A percentile compares a stretch with the other conserved stretches of the same genome.
Evolutionary conservation across 2,329 filamentous ascomycete species (phyloP).

Genomic region (Thelonectria blattea): DNA sequence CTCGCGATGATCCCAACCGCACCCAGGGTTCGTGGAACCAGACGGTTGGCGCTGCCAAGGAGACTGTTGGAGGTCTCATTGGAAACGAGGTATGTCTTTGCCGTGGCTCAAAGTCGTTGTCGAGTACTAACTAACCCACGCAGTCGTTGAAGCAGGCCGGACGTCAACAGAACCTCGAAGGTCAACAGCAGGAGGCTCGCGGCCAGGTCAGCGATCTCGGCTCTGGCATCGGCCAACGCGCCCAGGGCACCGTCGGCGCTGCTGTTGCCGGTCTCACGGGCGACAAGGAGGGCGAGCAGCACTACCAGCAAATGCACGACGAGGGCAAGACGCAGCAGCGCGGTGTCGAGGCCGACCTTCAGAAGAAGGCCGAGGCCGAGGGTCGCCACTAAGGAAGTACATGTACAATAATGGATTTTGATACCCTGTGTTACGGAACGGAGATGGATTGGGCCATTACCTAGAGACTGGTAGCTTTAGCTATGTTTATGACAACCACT

Average conservation of each 20-base stretch:
- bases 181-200: constrained; percentile 81
- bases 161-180: constrained; percentile 77
- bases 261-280: constrained; percentile 76
- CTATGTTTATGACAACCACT: neutral
- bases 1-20: constrained; percentile 76
- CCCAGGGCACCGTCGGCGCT: constrained; percentile 73
- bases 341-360: constrained; percentile 80
- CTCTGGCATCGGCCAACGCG: constrained; percentile 71
- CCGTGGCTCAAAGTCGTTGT: neutral
- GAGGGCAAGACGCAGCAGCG: constrained; percentile 84
- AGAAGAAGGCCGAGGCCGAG: constrained; percentile 69
- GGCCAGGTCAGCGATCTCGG: constrained; percentile 78
- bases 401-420: constrained; percentile 3
- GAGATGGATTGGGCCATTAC: neutral
- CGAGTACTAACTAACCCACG: constrained; percentile 12
- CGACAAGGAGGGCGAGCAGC: constrained; percentile 67
- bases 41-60: constrained; percentile 85
- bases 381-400: constrained; percentile 20
- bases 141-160: constrained; percentile 75
- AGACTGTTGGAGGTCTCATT: constrained; percentile 75
- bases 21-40: constrained; percentile 81
- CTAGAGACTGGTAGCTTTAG: neutral
- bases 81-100: constrained; percentile 67
- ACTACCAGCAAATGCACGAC: constrained; percentile 75
- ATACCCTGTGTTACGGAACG: constrained; percentile 11